Evolutionary conservation across 2,329 filamentous ascomycete genomes (phyloP).

Genomic region (Gnomoniopsis smithogilvyi): DNA sequence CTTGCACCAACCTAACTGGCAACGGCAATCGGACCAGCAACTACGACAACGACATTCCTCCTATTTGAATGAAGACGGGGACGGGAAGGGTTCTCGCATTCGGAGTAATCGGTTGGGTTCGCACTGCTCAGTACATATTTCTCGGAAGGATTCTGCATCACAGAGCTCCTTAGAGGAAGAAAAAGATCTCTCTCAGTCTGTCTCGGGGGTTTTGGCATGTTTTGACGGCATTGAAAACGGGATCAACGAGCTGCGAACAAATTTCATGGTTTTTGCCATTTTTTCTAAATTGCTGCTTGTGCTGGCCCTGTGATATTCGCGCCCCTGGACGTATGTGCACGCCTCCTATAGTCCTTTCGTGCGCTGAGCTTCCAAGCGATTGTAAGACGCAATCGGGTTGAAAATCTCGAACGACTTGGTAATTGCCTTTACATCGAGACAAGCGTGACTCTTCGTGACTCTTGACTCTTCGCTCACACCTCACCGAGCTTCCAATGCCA

Average conservation of each 20-base stretch:
- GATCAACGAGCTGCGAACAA: constrained; percentile 20
- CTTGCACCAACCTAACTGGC: constrained; percentile 1
- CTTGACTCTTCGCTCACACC: too few species aligned
- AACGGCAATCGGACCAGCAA: constrained; percentile 37
- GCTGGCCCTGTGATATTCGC: constrained; percentile 42
- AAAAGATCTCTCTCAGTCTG: constrained; percentile 17
- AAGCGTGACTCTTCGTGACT: too few species aligned
- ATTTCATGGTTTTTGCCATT: constrained; percentile 18
- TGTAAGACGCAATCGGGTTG: too few species aligned
- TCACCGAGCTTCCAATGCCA: too few species aligned
- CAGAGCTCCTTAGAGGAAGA: constrained; percentile 10
- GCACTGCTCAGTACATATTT: constrained; percentile 31
- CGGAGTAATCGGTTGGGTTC: constrained; percentile 57
- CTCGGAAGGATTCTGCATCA: constrained; percentile 19
- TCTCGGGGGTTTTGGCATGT: constrained; percentile 19
- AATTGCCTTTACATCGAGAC: too few species aligned
- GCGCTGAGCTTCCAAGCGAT: too few species aligned
- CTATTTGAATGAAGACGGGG: constrained; percentile 45
- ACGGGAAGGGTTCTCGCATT: constrained; percentile 45
- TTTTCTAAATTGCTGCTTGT: constrained; percentile 16
- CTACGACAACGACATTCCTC: constrained; percentile 34
- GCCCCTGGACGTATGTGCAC: constrained; percentile 24
- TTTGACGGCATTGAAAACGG: constrained; percentile 22
- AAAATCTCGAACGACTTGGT: too few species aligned
- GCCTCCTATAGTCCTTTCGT: constrained; percentile 39